These are phyloP conservation scores for Berberis thunbergii DNA, from an alignment of 164 flowering plant species.

Conservation along the genomic window DNA sequence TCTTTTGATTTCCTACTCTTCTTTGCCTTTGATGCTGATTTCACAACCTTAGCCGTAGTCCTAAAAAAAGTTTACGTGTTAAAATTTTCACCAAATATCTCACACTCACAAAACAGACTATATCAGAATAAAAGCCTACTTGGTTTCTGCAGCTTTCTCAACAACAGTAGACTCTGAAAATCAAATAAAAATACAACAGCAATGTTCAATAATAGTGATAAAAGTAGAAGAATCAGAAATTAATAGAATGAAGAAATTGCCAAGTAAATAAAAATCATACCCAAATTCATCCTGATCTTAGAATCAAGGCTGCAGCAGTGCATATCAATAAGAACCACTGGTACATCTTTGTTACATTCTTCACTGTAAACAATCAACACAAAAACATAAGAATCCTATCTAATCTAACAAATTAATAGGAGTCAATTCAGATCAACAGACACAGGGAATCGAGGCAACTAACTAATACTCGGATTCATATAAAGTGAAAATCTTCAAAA, in stretches of 20 bases:
- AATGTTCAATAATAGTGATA: neutral
- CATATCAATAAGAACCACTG: slow-evolving; percentile 75
- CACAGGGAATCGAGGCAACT: too few relatives aligned
- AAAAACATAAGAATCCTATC: neutral
- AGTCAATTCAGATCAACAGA: too few relatives aligned
- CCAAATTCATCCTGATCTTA: slow-evolving; percentile 74
- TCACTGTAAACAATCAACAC: slow-evolving; percentile 33
- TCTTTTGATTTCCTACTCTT: slow-evolving; percentile 41
- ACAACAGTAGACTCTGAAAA: slow-evolving; percentile 54
- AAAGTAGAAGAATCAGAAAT: neutral
- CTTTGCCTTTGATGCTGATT: slow-evolving; percentile 40
- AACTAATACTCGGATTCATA: too few relatives aligned
- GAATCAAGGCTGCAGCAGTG: slow-evolving; percentile 87
- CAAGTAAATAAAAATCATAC: slow-evolving; percentile 13
- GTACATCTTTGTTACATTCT: slow-evolving; percentile 71
- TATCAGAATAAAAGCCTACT: slow-evolving; percentile 18
- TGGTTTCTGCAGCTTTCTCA: slow-evolving; percentile 42
- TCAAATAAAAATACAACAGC: neutral
- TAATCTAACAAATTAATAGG: too few relatives aligned
- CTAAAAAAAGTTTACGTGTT: neutral
- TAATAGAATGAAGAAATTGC: too few relatives aligned
- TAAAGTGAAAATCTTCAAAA: too few relatives aligned
- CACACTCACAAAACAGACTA: neutral
- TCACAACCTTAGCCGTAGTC: slow-evolving; percentile 33
- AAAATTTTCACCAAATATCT: neutral